These are phyloP conservation scores for Aspergillus pseudoviridinutans DNA, from an alignment of 2,329 filamentous ascomycete species.

Conservation along the genomic window DNA sequence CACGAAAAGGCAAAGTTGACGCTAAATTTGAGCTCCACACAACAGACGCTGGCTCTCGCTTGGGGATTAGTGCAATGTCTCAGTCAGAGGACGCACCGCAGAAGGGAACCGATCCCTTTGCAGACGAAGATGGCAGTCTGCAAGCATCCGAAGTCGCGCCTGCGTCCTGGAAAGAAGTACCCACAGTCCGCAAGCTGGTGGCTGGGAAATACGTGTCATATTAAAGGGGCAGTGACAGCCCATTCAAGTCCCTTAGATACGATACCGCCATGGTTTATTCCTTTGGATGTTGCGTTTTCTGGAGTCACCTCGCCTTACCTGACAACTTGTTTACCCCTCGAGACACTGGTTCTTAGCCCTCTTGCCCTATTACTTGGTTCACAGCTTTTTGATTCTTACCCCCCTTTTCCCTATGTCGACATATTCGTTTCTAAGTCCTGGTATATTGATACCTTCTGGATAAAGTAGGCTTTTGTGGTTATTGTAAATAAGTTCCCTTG, in stretches of 20 bases:
- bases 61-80: slow-evolving; percentile 54
- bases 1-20: slow-evolving; percentile 73
- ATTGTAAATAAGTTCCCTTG: slow-evolving; percentile 14
- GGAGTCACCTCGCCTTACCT: background rate
- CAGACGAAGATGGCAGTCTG: slow-evolving; percentile 38
- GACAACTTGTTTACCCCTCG: slow-evolving; percentile 8
- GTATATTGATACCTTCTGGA: background rate
- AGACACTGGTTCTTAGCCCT: background rate
- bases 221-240: slow-evolving; percentile 12
- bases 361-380: background rate
- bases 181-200: slow-evolving; percentile 62
- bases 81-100: slow-evolving; percentile 18
- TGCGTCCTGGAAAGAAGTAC: slow-evolving; percentile 62
- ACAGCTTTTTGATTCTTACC: slow-evolving; percentile 6
- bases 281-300: background rate
- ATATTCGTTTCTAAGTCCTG: background rate
- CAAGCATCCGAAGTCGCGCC: slow-evolving; percentile 24
- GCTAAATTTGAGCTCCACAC: slow-evolving; percentile 71
- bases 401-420: slow-evolving; percentile 10
- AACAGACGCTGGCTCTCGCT: slow-evolving; percentile 56
- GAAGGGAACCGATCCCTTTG: slow-evolving; percentile 45
- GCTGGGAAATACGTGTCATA: slow-evolving; percentile 70
- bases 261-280: background rate
- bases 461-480: slow-evolving; percentile 1
- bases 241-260: background rate